Base-by-base conservation (phyloP, 352 stramenopile species). In the Globisporangium echinulatum region DNA sequence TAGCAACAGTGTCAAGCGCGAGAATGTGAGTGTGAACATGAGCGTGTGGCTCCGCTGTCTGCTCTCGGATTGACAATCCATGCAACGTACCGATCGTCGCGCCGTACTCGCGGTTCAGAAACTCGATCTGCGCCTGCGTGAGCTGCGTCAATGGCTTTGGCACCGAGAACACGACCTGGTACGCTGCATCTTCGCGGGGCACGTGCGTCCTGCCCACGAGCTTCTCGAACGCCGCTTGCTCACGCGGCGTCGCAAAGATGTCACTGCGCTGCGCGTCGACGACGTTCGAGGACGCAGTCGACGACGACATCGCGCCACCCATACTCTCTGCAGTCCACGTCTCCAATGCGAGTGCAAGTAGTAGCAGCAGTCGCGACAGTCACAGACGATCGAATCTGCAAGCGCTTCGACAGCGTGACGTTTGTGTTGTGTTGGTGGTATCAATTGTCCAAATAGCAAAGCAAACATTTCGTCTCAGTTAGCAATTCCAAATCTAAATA, bases 181-280 rank as follows among this genome's bases (percentile, higher is more conserved):
- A 91, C 51, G 74, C 79, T 10, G 58, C 43, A 53, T 93, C 78
- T 19, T 86, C 78, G 43, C 71, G 69, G 4, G 72, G 58, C 42
- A 87, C 63, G 4, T 76, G 65, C 37, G 65, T 61, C 49, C 74
- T 70, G 50, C 77, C 77, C n/a, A 87, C 70, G 56, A 93, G 80
- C 63, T 82, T 90, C 61, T 93, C 79, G 61, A 91, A 85, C 5
- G 84, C 81, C 11, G 64, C 62, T 53, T 78, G 76, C 66, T 88
- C 75, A 13, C 65, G 65, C 4, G 63, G 56, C 49, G 79, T 88
- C 38, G 75, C 59, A 53, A 88, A 88, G 38, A 84, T 61, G 47
- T 10, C 62, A 25, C 57, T 49, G 50, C 33, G 62, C 56, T 38
- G 74, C 11, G 17, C 13, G 49, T 50, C 64, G 60, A 9, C 54